Conservation (phyloP, 805 yeast species). For the Cyberlindnera samutprakarnensis region DNA sequence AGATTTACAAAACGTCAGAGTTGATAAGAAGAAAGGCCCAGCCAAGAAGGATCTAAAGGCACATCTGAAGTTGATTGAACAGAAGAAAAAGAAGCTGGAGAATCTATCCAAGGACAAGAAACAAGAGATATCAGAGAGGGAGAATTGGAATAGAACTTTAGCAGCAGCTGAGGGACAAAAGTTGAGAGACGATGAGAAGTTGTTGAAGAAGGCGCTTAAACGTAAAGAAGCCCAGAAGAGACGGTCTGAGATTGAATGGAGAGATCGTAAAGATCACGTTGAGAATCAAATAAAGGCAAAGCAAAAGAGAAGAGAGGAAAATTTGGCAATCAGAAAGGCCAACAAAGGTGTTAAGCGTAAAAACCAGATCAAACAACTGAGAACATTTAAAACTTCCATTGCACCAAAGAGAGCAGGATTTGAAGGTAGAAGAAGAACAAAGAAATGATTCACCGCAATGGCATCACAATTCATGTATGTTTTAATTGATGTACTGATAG, state of each 20-base stretch:
- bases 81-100: slow-evolving; percentile 57
- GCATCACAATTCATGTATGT: no score
- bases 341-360: slow-evolving; percentile 77
- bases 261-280: slow-evolving; percentile 76
- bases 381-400: slow-evolving; percentile 51
- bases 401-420: slow-evolving; percentile 77
- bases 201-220: slow-evolving; percentile 79
- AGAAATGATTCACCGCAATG: no score
- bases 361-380: slow-evolving; percentile 59
- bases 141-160: slow-evolving; percentile 78
- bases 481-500: no score
- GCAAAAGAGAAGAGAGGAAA: slow-evolving; percentile 86
- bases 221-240: slow-evolving; percentile 77
- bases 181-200: slow-evolving; percentile 81
- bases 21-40: slow-evolving; percentile 70
- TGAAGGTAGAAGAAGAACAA: slow-evolving; percentile 51
- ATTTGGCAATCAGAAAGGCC: slow-evolving; percentile 76
- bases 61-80: slow-evolving; percentile 70
- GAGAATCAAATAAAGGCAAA: slow-evolving; percentile 66
- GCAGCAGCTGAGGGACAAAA: slow-evolving; percentile 85
- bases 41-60: slow-evolving; percentile 77
- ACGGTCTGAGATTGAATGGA: slow-evolving; percentile 88
- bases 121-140: slow-evolving; percentile 54
- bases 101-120: slow-evolving; percentile 56
- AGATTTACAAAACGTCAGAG: slow-evolving; percentile 55